Base-by-base conservation (phyloP, 2,329 filamentous ascomycete genomes). In the Aspergillus bombycis region DNA sequence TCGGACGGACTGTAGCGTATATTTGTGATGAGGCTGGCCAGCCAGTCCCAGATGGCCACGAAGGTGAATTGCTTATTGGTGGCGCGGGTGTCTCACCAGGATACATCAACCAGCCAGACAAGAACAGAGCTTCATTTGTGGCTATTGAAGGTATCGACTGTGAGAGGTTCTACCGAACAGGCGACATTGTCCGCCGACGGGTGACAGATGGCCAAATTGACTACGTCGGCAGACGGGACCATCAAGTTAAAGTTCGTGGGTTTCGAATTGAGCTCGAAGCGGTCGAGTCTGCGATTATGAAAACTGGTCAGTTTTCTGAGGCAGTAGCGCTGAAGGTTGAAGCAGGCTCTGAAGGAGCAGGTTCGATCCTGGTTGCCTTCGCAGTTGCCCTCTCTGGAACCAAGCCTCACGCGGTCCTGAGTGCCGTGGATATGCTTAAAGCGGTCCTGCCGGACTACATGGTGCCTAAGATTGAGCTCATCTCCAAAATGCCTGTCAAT, bases 391-490 rank as follows among this genome's bases (percentile, higher is more conserved):
- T 32, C 6, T 41, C 52, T 12, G 11, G 28, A 21, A n/a, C 28
- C 19, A 52, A 52, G 28, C 19, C 48, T 21, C 48, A 52, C 19
- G 48, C 48, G 6, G 28, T 52, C 16, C 10, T 57, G 84, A 63
- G 81, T 83, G 38, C 81, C 23, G 30, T 52, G 1, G 34, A n/a
- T 3, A 60, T 36, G 10, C 45, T 34, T 11, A 57, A 52, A 21
- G 48, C 28, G 10, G 48, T 52, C 19, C 9, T 52, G 57, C 58
- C 61, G 7, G 50, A 58, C 14, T 62, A 55, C 83, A 89, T 91
- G 3, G 85, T 94, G 1, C 91, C 91, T 0, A 87, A 85, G 2
- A 85, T 91, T 64, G 88, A 93, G 38, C 82, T 88, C 0, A 85
- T 93, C 59, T 80, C 86, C 53, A 85, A 86, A 36, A 48, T 38